phyloP scores from a whole-genome alignment of 2,329 filamentous ascomycete genomes.

The Geoglossum cookeanum region DNA sequence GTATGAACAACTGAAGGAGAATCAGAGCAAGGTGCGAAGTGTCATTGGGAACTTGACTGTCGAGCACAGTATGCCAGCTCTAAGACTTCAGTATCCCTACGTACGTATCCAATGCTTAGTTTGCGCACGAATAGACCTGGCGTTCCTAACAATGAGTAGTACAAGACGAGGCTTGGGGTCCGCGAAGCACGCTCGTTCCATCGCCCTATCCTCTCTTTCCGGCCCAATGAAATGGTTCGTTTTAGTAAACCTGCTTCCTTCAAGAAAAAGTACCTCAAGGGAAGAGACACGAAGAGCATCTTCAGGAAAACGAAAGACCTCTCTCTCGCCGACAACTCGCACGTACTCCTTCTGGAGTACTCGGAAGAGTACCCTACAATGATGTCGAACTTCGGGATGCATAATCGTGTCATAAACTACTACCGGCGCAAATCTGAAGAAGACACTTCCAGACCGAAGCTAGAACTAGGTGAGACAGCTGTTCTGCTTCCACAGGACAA shows the following conservation, averaged over 20 bases:
- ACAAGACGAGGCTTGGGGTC: slow-evolving; percentile 61
- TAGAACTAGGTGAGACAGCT: slow-evolving; percentile 72
- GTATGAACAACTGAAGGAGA: slow-evolving; percentile 90
- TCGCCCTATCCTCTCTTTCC: slow-evolving; percentile 57
- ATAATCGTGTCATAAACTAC: slow-evolving; percentile 88
- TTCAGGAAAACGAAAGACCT: slow-evolving; percentile 69
- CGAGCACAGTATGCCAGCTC: slow-evolving; percentile 81
- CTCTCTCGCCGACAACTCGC: slow-evolving; percentile 74
- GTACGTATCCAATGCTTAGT: slow-evolving; percentile 9
- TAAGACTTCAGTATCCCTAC: slow-evolving; percentile 87
- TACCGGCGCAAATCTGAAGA: slow-evolving; percentile 72
- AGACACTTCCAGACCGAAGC: slow-evolving; percentile 55
- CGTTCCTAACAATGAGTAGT: slow-evolving; percentile 22
- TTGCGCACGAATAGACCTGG: neutral
- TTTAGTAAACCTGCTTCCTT: slow-evolving; percentile 54
- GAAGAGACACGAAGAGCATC: slow-evolving; percentile 56
- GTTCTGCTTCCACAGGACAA: slow-evolving; percentile 84
- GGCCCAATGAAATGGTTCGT: slow-evolving; percentile 46
- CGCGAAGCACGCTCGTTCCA: slow-evolving; percentile 68
- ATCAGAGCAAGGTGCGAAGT: slow-evolving; percentile 86
- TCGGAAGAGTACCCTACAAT: slow-evolving; percentile 85
- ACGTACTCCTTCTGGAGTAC: slow-evolving; percentile 78
- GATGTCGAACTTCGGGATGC: slow-evolving; percentile 94
- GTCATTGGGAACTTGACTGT: slow-evolving; percentile 82
- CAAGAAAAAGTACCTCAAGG: slow-evolving; percentile 69